Percentiles rank a stretch among this genome's conserved stretches.
These are phyloP conservation scores for Termitomyces heimii DNA, from an alignment of 768 basidiomycete species.

Conservation along the genomic window DNA sequence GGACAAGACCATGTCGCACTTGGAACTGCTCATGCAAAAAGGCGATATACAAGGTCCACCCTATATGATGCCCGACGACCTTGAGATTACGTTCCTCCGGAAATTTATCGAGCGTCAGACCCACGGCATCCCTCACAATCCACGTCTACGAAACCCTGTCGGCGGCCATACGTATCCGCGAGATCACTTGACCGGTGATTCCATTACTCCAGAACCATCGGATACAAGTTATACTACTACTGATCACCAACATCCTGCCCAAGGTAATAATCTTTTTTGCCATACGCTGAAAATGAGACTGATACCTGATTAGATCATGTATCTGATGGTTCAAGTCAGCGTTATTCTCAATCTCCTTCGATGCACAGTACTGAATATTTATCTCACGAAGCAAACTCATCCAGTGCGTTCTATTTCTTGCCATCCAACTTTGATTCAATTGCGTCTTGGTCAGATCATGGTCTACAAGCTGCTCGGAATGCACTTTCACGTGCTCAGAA, in stretches of 20 bases:
- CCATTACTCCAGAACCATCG: constrained; percentile 43
- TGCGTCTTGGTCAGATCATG: constrained; percentile 39
- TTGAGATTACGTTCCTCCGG: constrained; percentile 72
- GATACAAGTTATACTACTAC: constrained; percentile 36
- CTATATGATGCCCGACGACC: constrained; percentile 73
- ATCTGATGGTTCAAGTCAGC: constrained; percentile 32
- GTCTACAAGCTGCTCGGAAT: constrained; percentile 54
- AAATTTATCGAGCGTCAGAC: constrained; percentile 80
- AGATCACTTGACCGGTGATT: constrained; percentile 36
- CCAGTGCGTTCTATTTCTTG: constrained; percentile 37
- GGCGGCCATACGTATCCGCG: constrained; percentile 30
- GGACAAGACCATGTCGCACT: constrained; percentile 85
- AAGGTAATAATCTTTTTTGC: constrained; percentile 20
- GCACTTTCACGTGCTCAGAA: constrained; percentile 60
- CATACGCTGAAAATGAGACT: constrained; percentile 3
- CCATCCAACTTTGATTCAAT: constrained; percentile 8
- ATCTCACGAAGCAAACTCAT: constrained; percentile 50
- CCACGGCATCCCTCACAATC: constrained; percentile 73
- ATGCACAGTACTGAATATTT: constrained; percentile 47
- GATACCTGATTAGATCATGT: constrained; percentile 23
- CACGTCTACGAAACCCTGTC: constrained; percentile 59
- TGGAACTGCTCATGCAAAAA: constrained; percentile 83
- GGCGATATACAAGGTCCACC: constrained; percentile 83
- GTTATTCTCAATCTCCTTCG: constrained; percentile 46
- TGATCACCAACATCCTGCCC: constrained; percentile 22